Evolutionary conservation across 129 eudicot species (phyloP).

Genomic region (Tagetes patula): DNA sequence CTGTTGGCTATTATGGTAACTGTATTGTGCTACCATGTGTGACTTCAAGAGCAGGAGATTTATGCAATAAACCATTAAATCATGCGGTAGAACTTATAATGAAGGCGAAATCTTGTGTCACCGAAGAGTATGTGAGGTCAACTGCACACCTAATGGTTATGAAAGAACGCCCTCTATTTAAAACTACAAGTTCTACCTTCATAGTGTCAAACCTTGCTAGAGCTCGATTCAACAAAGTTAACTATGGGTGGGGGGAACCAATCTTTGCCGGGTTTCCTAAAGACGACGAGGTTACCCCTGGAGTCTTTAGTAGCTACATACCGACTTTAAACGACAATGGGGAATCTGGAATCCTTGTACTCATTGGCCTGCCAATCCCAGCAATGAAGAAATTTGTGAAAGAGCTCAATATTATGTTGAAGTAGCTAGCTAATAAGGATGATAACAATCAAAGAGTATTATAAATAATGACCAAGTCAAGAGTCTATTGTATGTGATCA

Average conservation of each 20-base stretch:
- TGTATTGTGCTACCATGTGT: conserved; percentile 23
- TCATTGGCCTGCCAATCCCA: conserved; percentile 16
- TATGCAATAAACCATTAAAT: conserved; percentile 23
- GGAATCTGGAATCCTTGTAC: conserved; percentile 29
- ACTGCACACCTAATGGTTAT: conserved; percentile 31
- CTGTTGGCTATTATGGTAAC: conserved; percentile 48
- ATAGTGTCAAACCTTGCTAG: conserved; percentile 1
- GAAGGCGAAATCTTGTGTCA: conserved; percentile 29
- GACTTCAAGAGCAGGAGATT: conserved; percentile 24
- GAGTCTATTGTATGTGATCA: no score
- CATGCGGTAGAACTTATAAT: conserved; percentile 37
- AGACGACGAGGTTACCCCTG: background rate
- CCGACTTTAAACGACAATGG: conserved; percentile 7
- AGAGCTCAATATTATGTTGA: background rate
- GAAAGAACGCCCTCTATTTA: conserved; percentile 18
- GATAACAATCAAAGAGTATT: no score
- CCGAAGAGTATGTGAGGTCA: conserved; percentile 38
- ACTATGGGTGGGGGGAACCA: conserved; percentile 45
- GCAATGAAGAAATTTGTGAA: conserved; percentile 31
- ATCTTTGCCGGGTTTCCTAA: conserved; percentile 26
- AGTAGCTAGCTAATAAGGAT: no score
- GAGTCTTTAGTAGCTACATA: background rate
- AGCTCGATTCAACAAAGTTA: conserved; percentile 1
- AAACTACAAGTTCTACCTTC: background rate
- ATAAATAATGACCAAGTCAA: no score